Conservation (phyloP, 73 alveolate genomes). For the Tetrahymena borealis region DNA sequence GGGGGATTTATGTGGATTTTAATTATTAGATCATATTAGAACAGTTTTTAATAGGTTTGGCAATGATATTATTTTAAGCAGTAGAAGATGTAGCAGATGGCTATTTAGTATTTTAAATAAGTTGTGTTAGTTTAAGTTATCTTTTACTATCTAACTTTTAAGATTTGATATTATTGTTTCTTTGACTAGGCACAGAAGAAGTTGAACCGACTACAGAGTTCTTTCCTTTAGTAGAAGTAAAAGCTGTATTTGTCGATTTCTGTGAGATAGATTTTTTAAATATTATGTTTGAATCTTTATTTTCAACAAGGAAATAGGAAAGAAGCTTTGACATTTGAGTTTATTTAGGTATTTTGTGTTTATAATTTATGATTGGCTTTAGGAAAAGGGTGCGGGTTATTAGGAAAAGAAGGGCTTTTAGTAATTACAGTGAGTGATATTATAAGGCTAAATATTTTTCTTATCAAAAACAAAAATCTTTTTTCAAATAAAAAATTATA, state of each 20-base stretch:
- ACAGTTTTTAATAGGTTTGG: no score
- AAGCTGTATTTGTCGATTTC: not conserved
- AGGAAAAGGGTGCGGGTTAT: not conserved
- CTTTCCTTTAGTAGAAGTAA: not conserved
- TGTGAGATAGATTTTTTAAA: not conserved
- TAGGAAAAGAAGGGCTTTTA: not conserved
- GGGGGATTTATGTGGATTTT: no score
- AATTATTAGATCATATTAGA: no score
- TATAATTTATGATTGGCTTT: not conserved
- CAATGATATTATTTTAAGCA: not conserved
- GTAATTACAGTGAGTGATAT: no score
- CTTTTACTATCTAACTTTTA: not conserved
- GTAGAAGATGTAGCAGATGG: not conserved
- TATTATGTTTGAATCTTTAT: not conserved
- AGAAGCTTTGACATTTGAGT: not conserved
- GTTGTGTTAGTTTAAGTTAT: not conserved
- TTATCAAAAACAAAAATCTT: not conserved
- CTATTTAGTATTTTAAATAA: not conserved
- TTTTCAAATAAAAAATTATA: not conserved
- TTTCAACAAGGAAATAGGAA: not conserved
- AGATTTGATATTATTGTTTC: not conserved
- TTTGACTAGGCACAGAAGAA: not conserved
- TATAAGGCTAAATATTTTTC: not conserved
- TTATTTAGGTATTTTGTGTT: not conserved
- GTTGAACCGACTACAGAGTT: not conserved